Evolutionary conservation across 2,329 filamentous ascomycete species (phyloP), one percentile per base, ranked within the genome.

Genomic region (Penicillium corylophilum): DNA sequence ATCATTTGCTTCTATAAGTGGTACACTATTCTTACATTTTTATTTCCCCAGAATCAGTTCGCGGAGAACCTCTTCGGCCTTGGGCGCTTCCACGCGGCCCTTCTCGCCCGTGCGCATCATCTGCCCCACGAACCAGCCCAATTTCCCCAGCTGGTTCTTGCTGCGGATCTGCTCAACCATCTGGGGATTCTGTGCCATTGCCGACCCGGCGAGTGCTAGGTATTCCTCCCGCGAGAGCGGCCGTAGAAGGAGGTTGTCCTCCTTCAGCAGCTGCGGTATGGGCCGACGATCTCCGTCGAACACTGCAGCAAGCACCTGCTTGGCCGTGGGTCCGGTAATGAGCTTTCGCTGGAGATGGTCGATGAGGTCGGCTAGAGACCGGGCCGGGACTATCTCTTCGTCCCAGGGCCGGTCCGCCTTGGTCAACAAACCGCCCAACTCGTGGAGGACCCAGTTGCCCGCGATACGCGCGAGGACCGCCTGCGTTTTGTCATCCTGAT

Each of bases 361-460:
- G 24, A 82, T 68, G 7, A 82, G 68, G 15, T 70, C 59, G 2
- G 76, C 79, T 13, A 81, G 68, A 54, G 72, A 60, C 53, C 67
- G 56, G 54, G 77, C 67, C 46, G 76, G 61, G 15, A 80, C 70
- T 4, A 66, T 64, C 29, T 69, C 59, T 15, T 64, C 49, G 51
- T 73, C 65, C 74, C 75, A 78, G 15, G 64, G 50, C 20, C 67
- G 61, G 48, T 82, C 80, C 1, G 82, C 78, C 12, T 82, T 84
- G 51, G 73, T 71, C 31, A 77, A 59, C 10, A 90, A 72, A 1
- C 86, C 85, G 7, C 88, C 88, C 2, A 91, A 78, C 63, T 91
- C 88, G 63, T 92, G 88, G 26, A 91, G 77, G 41, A 89, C 85
- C 88, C 84, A 87, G 58, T 87, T 87, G n/a, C 78, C 81, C 5